Evolutionary conservation across 257 asterid genomes (phyloP), one percentile per base, ranked within the genome.

Genomic region (Jasminum sambac): DNA sequence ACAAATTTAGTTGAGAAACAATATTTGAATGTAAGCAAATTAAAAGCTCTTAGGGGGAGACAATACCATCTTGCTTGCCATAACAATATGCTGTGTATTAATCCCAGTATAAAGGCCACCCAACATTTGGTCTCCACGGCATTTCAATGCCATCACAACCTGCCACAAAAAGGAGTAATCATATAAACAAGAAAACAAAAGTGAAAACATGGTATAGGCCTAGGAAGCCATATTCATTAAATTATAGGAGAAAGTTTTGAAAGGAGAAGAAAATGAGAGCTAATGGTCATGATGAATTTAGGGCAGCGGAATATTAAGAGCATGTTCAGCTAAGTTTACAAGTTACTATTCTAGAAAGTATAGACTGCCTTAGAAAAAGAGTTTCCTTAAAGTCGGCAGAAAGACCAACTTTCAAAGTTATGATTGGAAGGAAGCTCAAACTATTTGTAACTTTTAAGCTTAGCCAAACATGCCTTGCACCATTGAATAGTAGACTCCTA

Each of bases 111-210:
- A 80, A 59, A 94, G 96, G 62, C 98, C 96, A 74, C 80, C 82
- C 55, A 91, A 40, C 42, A 79, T 78, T 75, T 94, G 96, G 72
- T 79, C 92, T 60, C 98, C 98, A 16, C 96, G 96, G 77, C 98
- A 94, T 81, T 87, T 94, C n/a, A 94, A 10, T 74, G 96, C 90
- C 98, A 94, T 89, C 70, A 91, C 96, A 79, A 94, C 98, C 98
- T 89, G 77, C 60, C 40, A 75, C 63, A 48, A 30, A 67, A 67
- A 46, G 48, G 14, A 48, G n/a, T 2, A 11, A 24, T 52, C 64
- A 58, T 21, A 23, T 55, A 25, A 62, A 62, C 36, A 25, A 26
- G 39, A 55, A 81, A 58, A n/a, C 16, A 39, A 60, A 21, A 42
- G 6, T 60, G 7, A 63, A 70, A 42, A 60, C 34, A 63, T 21